Evolutionary conservation across 495 filamentous ascomycete species (phyloP).

Genomic region (Aspergillus leporis): DNA sequence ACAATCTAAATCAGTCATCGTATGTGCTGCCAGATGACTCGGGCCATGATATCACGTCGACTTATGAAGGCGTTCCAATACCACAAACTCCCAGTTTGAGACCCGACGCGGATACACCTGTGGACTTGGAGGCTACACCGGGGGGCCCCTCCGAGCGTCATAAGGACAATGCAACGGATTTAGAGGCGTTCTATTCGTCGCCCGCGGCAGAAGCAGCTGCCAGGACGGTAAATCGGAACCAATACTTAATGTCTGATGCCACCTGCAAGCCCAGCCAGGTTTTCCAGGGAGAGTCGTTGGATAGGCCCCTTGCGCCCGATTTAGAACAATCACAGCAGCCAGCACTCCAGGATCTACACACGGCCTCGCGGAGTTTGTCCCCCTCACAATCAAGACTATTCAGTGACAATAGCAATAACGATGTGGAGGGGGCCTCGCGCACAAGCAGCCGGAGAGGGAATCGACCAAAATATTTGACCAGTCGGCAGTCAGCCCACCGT

Average conservation of each 20-base stretch:
- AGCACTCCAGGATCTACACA: constrained; percentile 31
- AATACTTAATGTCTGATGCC: constrained; percentile 23
- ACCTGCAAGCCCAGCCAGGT: constrained; percentile 21
- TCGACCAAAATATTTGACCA: constrained; percentile 72
- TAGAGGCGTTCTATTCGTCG: constrained; percentile 65
- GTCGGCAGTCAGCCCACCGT: constrained; percentile 72
- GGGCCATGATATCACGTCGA: constrained; percentile 20
- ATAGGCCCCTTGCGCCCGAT: constrained; percentile 24
- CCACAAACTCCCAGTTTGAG: constrained; percentile 42
- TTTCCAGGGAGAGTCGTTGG: constrained; percentile 31
- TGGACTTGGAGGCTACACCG: constrained; percentile 27
- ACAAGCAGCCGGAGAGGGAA: constrained; percentile 41
- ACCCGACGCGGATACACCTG: constrained; percentile 23
- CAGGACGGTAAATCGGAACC: constrained; percentile 45
- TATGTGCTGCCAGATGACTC: constrained; percentile 30
- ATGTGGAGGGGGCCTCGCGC: constrained; percentile 25
- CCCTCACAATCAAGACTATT: constrained; percentile 39
- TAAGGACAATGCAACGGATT: constrained; percentile 52
- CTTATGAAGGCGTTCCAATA: constrained; percentile 39
- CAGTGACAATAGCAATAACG: constrained; percentile 32
- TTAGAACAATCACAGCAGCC: constrained; percentile 33
- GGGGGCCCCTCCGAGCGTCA: constrained; percentile 29
- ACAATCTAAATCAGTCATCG: constrained; percentile 29
- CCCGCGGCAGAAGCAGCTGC: constrained; percentile 65
- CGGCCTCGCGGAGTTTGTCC: constrained; percentile 32